Base-by-base conservation (phyloP, 352 stramenopile genomes). In the Thalassiosira pacifica region DNA sequence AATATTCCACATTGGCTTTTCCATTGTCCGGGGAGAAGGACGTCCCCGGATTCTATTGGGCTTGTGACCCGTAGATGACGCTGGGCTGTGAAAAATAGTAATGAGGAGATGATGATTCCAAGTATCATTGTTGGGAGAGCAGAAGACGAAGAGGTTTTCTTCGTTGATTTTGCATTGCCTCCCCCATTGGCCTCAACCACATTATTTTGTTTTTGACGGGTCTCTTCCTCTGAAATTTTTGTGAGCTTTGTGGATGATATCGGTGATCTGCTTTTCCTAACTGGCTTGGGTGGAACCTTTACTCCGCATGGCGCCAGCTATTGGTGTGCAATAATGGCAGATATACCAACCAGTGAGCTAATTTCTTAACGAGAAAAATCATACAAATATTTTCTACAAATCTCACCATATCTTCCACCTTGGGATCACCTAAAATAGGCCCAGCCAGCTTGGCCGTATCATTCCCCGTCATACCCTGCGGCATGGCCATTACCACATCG, bases 401-500 rank as follows among this genome's bases (percentile, higher is more conserved):
- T 55, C 92, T 84, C 61, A 94, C 90, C 90, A 95, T 94, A 68
- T 91, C 74, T 10, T 77, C 68, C 31, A 95, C 90, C 67, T 93
- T 91, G n/a, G 75, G 60, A 87, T 95, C 85, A 22, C 52, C 70
- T 24, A 95, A 82, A 77, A 95, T 95, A 5, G 89, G 90, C 13
- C 69, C 83, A 0, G 92, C 87, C 55, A 95, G 76, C 29, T 85
- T 78, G 0, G 86, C 71, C 10, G 77, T 87, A 18, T 90, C 87
- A 4, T 70, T 81, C 18, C 86, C 82, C n/a, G 45, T 63, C 60
- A 93, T 75, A 24, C 80, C 88, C 24, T 70, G 67, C 11, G 91
- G 91, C 26, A 93, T 86, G 0, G 91, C 91, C 59, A 95, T 86
- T 10, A 94, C 74, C 24, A 95, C 83, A 66, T 92, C 84, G 55